phyloP scores from a whole-genome alignment of 2,329 filamentous ascomycete genomes.

The Incumbomyces delicatus region DNA sequence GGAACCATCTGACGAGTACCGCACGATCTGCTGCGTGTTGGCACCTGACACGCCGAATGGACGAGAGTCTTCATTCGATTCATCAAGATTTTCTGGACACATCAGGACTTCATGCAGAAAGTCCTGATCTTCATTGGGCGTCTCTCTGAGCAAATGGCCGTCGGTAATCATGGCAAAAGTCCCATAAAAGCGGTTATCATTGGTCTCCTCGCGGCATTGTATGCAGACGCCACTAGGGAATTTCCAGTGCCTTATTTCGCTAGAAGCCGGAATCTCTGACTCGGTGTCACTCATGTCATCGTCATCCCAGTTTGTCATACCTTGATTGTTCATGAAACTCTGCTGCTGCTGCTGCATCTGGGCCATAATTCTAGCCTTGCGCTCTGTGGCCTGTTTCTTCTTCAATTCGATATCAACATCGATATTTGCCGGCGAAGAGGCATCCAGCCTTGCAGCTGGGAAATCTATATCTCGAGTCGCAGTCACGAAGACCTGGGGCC shows the following conservation, averaged over 20 bases:
- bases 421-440: conserved; percentile 65
- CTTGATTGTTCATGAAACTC: conserved; percentile 82
- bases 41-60: conserved; percentile 87
- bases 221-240: conserved; percentile 92
- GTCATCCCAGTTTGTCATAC: conserved; percentile 79
- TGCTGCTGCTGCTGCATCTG: conserved; percentile 97
- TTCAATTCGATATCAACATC: conserved; percentile 59
- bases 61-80: conserved; percentile 68
- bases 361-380: conserved; percentile 91
- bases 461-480: conserved; percentile 53
- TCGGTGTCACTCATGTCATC: conserved; percentile 61
- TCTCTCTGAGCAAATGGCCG: conserved; percentile 78
- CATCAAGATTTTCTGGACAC: conserved; percentile 72
- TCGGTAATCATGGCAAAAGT: conserved; percentile 85
- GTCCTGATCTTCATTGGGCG: conserved; percentile 69
- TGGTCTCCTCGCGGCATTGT: conserved; percentile 89
- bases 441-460: conserved; percentile 68
- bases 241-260: conserved; percentile 70
- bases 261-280: conserved; percentile 36
- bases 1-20: conserved; percentile 62
- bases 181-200: conserved; percentile 78
- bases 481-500: conserved; percentile 60
- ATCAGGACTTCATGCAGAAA: conserved; percentile 74
- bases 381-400: conserved; percentile 80
- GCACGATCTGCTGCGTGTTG: conserved; percentile 68